Base-by-base conservation (phyloP, 2,329 filamentous ascomycete species). In the Beauveria asiatica region DNA sequence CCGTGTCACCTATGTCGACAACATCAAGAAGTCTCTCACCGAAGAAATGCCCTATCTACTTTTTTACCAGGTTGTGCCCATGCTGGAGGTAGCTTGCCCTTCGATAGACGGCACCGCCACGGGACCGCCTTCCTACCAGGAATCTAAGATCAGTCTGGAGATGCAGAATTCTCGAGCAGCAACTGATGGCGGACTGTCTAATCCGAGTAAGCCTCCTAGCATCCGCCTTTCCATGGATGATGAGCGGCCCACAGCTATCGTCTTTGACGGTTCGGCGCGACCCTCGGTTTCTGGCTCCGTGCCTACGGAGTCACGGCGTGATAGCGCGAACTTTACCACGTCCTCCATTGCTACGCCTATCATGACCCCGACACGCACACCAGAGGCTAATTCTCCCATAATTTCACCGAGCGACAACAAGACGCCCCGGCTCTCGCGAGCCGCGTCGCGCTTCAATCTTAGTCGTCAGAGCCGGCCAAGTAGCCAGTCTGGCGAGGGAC, bases 21-120 rank as follows among this genome's bases (percentile, higher is more conserved):
- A 97, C 64, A 83, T 87, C 66, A 86, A 89, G 63, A 76, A 87
- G 65, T 87, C 90, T 0, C 75, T 97, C 54, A 87, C 84, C 65
- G 82, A 88, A n/a, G 92, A 97, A 71, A 95, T 91, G 71, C 93
- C 94, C 0, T 97, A 97, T 70, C 81, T 97, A 7, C 78, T 99
- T 0, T 97, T 97, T 73, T 99, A 97, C 69, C 93, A 97, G 72
- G 90, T 97, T 45, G 83, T 95, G 33, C 92, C 93, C 0, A 91
- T 95, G 68, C 84, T 90, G 33, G 89, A 92, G 60, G 82, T 88
- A 8, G 76, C 78, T 1, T 69, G 75, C 1, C 74, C 76, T 13
- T 80, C 80, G 5, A 75, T 76, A 0, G 78, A 80, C 7, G 74
- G 74, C 49, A 78, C 74, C 1, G 75, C 78, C 37, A 72, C 72